phyloP scores from a whole-genome alignment of 148 eudicot genomes.

The Oxyria digyna region DNA sequence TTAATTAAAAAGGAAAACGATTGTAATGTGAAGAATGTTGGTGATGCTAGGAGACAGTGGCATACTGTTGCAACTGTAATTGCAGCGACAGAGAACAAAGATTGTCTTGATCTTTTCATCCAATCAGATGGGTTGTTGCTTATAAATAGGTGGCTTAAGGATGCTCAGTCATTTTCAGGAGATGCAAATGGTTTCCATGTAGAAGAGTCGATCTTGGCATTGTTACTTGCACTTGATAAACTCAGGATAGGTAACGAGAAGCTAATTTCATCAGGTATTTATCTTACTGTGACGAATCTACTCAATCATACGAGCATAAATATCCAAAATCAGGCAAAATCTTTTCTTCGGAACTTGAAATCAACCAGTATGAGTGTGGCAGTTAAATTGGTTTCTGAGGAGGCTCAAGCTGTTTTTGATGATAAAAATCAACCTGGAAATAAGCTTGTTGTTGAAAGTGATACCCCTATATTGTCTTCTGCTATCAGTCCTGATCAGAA shows the following conservation, averaged over 20 bases:
- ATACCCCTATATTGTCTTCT: slow-evolving; percentile 7
- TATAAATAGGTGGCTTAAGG: slow-evolving; percentile 63
- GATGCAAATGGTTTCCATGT: slow-evolving; percentile 35
- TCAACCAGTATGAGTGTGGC: slow-evolving; percentile 15
- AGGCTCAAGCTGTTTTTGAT: slow-evolving; percentile 16
- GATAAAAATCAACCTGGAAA: slow-evolving; percentile 10
- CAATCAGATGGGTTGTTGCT: slow-evolving; percentile 58
- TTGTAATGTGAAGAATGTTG: slow-evolving; percentile 30
- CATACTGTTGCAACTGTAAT: slow-evolving; percentile 68
- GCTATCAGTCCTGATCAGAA: neutral
- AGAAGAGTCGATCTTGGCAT: slow-evolving; percentile 50
- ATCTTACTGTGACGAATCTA: slow-evolving; percentile 41
- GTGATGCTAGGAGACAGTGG: slow-evolving; percentile 61
- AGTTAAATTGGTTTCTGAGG: slow-evolving; percentile 20
- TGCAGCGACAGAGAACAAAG: slow-evolving; percentile 67
- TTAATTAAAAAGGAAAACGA: slow-evolving; percentile 51
- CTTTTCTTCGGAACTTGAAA: slow-evolving; percentile 46
- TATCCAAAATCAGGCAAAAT: slow-evolving; percentile 54
- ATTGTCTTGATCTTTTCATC: slow-evolving; percentile 70
- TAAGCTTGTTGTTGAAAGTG: slow-evolving; percentile 13
- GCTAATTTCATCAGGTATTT: slow-evolving; percentile 41
- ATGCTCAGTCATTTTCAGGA: slow-evolving; percentile 33
- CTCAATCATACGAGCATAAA: slow-evolving; percentile 37
- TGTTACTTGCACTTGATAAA: slow-evolving; percentile 60
- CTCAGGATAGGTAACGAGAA: slow-evolving; percentile 35